Conservation (phyloP, 2,329 filamentous ascomycete genomes). For the Zasmidium cellare region DNA sequence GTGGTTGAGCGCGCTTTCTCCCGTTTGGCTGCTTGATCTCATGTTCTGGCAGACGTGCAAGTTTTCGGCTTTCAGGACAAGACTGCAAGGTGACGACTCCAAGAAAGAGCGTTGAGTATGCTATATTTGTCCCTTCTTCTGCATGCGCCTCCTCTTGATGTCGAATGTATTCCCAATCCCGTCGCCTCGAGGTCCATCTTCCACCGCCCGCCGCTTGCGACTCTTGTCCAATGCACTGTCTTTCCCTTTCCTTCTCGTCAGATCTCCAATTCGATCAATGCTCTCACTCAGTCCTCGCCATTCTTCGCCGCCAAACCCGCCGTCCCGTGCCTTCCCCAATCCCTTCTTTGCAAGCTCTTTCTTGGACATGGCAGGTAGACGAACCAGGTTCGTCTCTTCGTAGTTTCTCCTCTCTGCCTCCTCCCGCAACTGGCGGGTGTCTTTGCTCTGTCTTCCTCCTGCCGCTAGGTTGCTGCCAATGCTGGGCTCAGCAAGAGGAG, state of each 20-base stretch:
- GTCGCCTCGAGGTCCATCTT: conserved; percentile 69
- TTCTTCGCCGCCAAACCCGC: conserved; percentile 86
- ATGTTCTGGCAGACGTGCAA: conserved; percentile 4
- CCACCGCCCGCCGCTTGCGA: conserved; percentile 72
- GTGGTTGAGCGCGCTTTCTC: not conserved
- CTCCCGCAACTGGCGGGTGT: conserved; percentile 69
- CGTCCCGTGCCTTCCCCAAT: conserved; percentile 44
- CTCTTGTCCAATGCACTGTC: conserved; percentile 74
- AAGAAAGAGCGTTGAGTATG: not conserved
- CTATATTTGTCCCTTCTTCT: conserved; percentile 41
- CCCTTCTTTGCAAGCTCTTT: conserved; percentile 71
- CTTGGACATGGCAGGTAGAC: conserved; percentile 82
- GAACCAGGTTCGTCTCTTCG: conserved; percentile 89
- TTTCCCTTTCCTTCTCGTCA: conserved; percentile 70
- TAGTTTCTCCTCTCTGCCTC: conserved; percentile 81
- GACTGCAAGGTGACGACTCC: not conserved
- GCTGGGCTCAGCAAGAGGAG: conserved; percentile 80
- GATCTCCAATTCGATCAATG: conserved; percentile 78
- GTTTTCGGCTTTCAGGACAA: not conserved
- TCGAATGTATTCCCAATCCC: conserved; percentile 74
- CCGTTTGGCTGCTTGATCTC: not conserved
- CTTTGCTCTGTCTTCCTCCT: conserved; percentile 77
- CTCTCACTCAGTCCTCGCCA: conserved; percentile 85
- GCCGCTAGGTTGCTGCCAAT: conserved; percentile 83
- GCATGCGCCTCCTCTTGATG: conserved; percentile 61